phyloP scores from a whole-genome alignment of 352 stramenopile species.

The Pythium brassicae region DNA sequence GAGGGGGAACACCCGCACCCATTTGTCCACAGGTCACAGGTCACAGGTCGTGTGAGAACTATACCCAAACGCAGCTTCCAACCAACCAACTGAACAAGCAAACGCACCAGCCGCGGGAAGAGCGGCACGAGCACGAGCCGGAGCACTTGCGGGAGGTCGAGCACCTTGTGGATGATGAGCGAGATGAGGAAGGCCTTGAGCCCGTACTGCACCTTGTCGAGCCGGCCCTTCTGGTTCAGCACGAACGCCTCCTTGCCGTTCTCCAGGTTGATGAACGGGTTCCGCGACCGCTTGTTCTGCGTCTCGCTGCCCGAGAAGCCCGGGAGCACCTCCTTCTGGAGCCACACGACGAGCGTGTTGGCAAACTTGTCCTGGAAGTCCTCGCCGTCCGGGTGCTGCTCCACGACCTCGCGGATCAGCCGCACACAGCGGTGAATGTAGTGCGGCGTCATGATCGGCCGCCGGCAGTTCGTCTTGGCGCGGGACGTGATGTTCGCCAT shows the following conservation, averaged over 20 bases:
- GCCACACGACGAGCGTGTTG: slow-evolving; percentile 79
- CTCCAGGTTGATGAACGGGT: slow-evolving; percentile 78
- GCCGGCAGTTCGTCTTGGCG: slow-evolving; percentile 64
- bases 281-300: slow-evolving; percentile 61
- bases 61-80: neutral
- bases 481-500: slow-evolving; percentile 69
- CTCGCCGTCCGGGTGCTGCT: slow-evolving; percentile 79
- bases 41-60: slow-evolving; percentile 1
- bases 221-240: slow-evolving; percentile 76
- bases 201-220: slow-evolving; percentile 83
- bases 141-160: slow-evolving; percentile 81
- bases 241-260: slow-evolving; percentile 80
- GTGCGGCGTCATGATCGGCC: slow-evolving; percentile 77
- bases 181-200: slow-evolving; percentile 83
- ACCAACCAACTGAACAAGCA: too few species aligned
- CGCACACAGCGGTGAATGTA: slow-evolving; percentile 84
- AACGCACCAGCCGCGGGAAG: slow-evolving; percentile 63
- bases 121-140: slow-evolving; percentile 79
- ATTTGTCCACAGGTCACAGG: too few species aligned
- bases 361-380: slow-evolving; percentile 84
- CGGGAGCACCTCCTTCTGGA: slow-evolving; percentile 83
- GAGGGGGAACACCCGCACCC: too few species aligned
- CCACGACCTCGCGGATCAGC: slow-evolving; percentile 77
- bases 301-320: slow-evolving; percentile 76
- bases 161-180: slow-evolving; percentile 77